phyloP scores from a whole-genome alignment of 176 grass and related monocot species.

The Aegilops speltoides region DNA sequence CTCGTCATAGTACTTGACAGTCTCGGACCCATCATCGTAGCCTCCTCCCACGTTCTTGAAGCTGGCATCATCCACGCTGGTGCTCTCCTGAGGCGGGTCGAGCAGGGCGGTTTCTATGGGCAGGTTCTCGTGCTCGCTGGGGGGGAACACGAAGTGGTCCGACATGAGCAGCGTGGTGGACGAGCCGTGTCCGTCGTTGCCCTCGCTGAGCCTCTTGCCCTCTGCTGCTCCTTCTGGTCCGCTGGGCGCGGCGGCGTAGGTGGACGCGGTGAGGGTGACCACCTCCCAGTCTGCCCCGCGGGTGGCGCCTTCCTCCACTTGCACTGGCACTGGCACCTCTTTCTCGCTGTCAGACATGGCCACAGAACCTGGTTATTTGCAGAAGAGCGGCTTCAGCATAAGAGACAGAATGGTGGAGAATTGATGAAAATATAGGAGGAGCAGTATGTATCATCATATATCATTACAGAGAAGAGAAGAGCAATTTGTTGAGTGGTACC shows the following conservation, averaged over 20 bases:
- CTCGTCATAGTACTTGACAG: slow-evolving; percentile 45
- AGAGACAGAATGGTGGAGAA: neutral
- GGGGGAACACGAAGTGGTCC: slow-evolving; percentile 82
- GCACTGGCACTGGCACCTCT: neutral
- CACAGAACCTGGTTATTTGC: slow-evolving; percentile 2
- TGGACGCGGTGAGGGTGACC: slow-evolving; percentile 67
- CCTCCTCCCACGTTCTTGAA: slow-evolving; percentile 22
- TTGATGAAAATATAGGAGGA: no score
- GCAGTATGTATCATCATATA: no score
- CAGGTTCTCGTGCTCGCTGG: slow-evolving; percentile 88
- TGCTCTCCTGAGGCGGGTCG: slow-evolving; percentile 42
- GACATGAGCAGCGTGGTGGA: slow-evolving; percentile 44
- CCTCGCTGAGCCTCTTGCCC: neutral
- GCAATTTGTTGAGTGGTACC: no score
- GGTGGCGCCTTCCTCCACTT: neutral
- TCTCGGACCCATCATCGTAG: slow-evolving; percentile 30
- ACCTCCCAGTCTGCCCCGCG: slow-evolving; percentile 77
- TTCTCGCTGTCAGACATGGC: slow-evolving; percentile 69
- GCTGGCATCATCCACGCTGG: slow-evolving; percentile 29
- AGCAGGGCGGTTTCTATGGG: slow-evolving; percentile 43
- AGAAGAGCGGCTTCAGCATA: neutral
- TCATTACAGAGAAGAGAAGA: no score
- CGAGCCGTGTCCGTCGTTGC: neutral
- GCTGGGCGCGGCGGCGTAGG: slow-evolving; percentile 50
- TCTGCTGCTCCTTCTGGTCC: neutral